Percentiles rank a stretch among this genome's conserved stretches.
phyloP scores from a whole-genome alignment of 2,329 filamentous ascomycete genomes.

The Fusarium concolor region DNA sequence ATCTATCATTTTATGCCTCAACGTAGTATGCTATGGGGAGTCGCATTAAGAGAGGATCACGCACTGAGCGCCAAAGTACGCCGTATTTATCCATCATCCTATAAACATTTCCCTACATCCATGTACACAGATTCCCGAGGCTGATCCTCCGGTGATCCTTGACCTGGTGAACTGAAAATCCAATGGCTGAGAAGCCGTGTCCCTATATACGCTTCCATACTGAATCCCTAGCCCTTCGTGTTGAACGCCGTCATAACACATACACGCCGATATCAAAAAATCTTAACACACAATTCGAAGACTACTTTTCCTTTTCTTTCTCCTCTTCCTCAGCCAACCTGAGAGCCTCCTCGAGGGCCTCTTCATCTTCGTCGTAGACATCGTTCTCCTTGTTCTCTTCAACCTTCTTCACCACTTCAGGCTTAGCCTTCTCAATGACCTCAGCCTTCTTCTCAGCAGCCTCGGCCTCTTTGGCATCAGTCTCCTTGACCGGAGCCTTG shows the following conservation, averaged over 20 bases:
- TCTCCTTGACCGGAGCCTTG: conserved; percentile 43
- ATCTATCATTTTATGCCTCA: conserved; percentile 3
- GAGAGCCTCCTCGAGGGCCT: conserved; percentile 53
- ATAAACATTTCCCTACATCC: conserved; percentile 14
- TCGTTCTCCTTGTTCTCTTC: conserved; percentile 46
- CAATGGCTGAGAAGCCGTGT: conserved; percentile 13
- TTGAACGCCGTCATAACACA: conserved; percentile 34
- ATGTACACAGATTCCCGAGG: conserved; percentile 34
- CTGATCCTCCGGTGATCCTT: conserved; percentile 24
- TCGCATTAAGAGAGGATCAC: conserved; percentile 4
- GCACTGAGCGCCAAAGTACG: background rate
- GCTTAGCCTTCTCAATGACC: conserved; percentile 39
- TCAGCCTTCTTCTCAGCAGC: conserved; percentile 44
- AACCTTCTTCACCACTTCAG: conserved; percentile 24
- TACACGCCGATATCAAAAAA: conserved; percentile 23
- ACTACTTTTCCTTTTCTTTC: conserved; percentile 34
- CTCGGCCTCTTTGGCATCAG: conserved; percentile 40
- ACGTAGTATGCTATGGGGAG: background rate
- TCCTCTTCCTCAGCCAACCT: conserved; percentile 48
- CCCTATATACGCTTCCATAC: conserved; percentile 8
- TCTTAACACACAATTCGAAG: background rate
- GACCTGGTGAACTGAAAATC: conserved; percentile 9
- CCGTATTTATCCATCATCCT: background rate
- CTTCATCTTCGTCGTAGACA: conserved; percentile 50
- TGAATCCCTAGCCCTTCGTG: conserved; percentile 13